These are phyloP conservation scores for Lathyrus aphaca DNA, from an alignment of 306 rosid species.

Conservation along the genomic window DNA sequence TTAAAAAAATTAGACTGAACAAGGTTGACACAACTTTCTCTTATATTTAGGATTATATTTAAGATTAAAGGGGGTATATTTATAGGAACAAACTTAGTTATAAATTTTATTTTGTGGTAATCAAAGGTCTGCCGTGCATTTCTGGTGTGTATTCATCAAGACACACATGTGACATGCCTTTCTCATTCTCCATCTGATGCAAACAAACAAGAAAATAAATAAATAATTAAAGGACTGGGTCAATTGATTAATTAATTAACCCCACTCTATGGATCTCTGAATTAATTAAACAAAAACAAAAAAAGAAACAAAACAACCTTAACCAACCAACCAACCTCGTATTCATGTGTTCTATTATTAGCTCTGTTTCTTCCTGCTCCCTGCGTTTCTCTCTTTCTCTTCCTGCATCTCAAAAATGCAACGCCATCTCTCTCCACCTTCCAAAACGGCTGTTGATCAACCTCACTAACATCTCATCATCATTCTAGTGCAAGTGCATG, in stretches of 20 bases:
- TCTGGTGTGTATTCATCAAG: background rate
- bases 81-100: no score
- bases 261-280: slow-evolving; percentile 12
- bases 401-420: slow-evolving; percentile 7
- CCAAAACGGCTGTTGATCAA: slow-evolving; percentile 3
- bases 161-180: background rate
- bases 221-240: background rate
- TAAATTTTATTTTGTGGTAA: background rate
- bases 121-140: background rate
- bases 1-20: no score
- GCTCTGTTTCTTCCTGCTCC: background rate
- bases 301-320: background rate
- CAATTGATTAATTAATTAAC: background rate
- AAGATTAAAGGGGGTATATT: no score
- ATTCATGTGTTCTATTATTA: background rate
- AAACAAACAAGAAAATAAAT: background rate
- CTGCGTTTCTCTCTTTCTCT: background rate
- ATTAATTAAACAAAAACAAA: background rate
- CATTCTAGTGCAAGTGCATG: slow-evolving; percentile 5
- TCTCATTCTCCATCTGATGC: background rate
- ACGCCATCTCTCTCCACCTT: background rate
- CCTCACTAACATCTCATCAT: background rate
- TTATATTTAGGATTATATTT: no score
- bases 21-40: background rate
- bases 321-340: background rate